These are phyloP conservation scores for Mesotaenium endlicherianum DNA, from an alignment of 139 green algal species.

Conservation along the genomic window DNA sequence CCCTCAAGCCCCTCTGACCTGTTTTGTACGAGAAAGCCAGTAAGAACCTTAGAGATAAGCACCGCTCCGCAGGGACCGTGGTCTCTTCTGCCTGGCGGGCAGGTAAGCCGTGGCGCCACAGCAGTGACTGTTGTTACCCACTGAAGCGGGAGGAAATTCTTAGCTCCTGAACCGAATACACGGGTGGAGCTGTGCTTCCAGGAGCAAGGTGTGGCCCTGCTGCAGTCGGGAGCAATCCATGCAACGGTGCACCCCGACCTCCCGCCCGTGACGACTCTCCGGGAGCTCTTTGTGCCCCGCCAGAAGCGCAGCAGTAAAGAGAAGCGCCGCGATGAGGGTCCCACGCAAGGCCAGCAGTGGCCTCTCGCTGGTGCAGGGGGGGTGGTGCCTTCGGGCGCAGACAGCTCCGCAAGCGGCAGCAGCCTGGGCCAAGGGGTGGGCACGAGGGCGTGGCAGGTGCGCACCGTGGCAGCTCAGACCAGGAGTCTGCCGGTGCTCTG, in stretches of 20 bases:
- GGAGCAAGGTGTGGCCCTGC: background rate
- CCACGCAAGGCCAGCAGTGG: background rate
- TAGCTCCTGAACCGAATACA: background rate
- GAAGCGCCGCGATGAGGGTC: background rate
- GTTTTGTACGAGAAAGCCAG: background rate
- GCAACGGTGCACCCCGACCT: background rate
- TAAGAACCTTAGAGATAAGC: background rate
- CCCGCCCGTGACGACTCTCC: background rate
- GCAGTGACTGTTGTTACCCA: background rate
- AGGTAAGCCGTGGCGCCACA: background rate
- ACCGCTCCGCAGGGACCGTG: background rate
- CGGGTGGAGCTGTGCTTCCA: background rate
- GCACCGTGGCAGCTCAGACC: slow-evolving; percentile 5
- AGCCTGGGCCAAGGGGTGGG: too few species aligned
- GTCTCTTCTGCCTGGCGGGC: background rate
- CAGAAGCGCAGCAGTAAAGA: background rate
- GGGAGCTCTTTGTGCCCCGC: background rate
- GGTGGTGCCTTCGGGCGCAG: background rate
- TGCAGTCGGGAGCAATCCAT: background rate
- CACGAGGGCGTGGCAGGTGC: background rate
- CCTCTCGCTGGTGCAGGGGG: background rate
- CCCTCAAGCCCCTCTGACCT: background rate
- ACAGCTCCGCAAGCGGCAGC: too few species aligned
- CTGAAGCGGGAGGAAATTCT: background rate
- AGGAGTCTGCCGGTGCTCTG: background rate